These are phyloP conservation scores for Capsicum chinense DNA, from an alignment of 257 asterid genomes.

Conservation along the genomic window DNA sequence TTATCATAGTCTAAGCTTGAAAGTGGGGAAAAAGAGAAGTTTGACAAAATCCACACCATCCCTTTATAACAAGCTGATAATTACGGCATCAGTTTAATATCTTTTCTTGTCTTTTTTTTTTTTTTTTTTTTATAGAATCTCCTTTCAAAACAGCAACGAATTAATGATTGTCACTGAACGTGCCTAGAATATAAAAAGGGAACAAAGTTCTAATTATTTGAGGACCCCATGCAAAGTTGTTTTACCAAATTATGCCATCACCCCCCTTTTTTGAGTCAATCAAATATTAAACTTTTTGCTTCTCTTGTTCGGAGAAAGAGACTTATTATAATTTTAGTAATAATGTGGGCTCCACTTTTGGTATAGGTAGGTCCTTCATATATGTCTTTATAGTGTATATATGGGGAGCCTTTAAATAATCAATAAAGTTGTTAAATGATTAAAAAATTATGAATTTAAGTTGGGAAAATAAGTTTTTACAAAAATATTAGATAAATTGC, in stretches of 20 bases:
- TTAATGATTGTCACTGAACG: neutral
- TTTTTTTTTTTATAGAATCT: neutral
- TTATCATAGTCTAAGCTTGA: neutral
- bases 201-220: neutral
- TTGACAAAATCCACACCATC: constrained; percentile 23
- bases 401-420: too few species aligned
- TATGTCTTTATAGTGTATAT: too few species aligned
- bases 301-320: neutral
- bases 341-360: neutral
- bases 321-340: neutral
- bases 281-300: neutral
- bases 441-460: too few species aligned
- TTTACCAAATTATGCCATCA: neutral
- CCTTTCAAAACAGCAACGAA: neutral
- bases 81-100: neutral
- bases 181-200: neutral
- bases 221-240: neutral
- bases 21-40: neutral
- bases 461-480: too few species aligned
- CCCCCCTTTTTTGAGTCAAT: neutral
- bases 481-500: too few species aligned
- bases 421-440: too few species aligned
- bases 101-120: neutral
- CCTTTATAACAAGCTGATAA: neutral
- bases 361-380: neutral